Evolutionary conservation across 1,284 basidiomycete species (phyloP).

Genomic region (Pseudozyma hubeiensis): DNA sequence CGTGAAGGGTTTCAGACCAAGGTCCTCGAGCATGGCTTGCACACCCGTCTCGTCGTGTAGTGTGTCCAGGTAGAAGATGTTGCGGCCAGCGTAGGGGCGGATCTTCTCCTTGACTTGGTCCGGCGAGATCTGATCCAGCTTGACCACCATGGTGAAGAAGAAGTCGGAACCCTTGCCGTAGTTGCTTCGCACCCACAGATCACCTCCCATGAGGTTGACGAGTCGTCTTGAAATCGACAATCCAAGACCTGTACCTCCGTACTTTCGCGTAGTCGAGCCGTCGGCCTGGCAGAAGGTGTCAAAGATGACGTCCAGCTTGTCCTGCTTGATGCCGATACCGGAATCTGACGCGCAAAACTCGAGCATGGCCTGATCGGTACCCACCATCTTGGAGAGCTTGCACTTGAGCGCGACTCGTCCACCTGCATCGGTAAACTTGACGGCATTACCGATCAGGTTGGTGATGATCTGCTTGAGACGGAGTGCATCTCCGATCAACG

Average conservation of each 20-base stretch:
- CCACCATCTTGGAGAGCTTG: slow-evolving; percentile 76
- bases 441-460: slow-evolving; percentile 63
- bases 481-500: slow-evolving; percentile 95
- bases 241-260: slow-evolving; percentile 97
- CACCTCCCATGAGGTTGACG: slow-evolving; percentile 96
- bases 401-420: slow-evolving; percentile 93
- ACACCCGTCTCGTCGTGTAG: slow-evolving; percentile 82
- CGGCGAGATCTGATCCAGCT: slow-evolving; percentile 61
- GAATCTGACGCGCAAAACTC: slow-evolving; percentile 98
- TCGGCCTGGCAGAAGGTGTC: slow-evolving; percentile 99
- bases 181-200: slow-evolving; percentile 97
- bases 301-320: slow-evolving; percentile 98
- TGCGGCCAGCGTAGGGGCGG: slow-evolving; percentile 62
- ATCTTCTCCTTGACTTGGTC: slow-evolving; percentile 66
- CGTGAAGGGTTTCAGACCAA: slow-evolving; percentile 84
- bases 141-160: slow-evolving; percentile 85
- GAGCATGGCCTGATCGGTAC: slow-evolving; percentile 82
- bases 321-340: slow-evolving; percentile 98
- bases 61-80: slow-evolving; percentile 89
- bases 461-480: slow-evolving; percentile 72
- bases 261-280: slow-evolving; percentile 78
- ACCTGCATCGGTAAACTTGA: slow-evolving; percentile 82
- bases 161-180: slow-evolving; percentile 89
- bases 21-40: slow-evolving; percentile 80
- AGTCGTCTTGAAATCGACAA: slow-evolving; percentile 79